Percentiles rank a stretch among this genome's conserved stretches.
Evolutionary conservation across 768 basidiomycete species (phyloP).

Genomic region (Trametes cingulata): DNA sequence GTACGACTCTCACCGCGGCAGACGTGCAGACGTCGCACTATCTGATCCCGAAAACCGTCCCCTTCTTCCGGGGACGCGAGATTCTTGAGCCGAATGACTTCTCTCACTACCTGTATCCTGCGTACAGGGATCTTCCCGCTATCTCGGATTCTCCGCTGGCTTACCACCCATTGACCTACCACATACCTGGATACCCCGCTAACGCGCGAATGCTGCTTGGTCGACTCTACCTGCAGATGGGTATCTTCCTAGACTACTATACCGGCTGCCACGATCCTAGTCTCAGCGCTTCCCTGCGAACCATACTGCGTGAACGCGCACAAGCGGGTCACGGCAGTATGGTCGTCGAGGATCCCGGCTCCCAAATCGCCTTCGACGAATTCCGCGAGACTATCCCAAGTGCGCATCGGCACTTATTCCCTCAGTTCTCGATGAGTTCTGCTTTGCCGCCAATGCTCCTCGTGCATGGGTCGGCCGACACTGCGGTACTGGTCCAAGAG

Average conservation of each 20-base stretch:
- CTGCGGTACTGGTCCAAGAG: constrained; percentile 45
- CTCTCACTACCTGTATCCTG: constrained; percentile 49
- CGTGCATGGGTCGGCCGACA: constrained; percentile 50
- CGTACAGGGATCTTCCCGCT: constrained; percentile 25
- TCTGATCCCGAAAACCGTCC: constrained; percentile 45
- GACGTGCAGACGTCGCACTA: constrained; percentile 57
- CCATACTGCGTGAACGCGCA: not conserved
- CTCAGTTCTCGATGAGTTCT: constrained; percentile 41
- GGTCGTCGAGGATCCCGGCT: not conserved
- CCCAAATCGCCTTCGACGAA: not conserved
- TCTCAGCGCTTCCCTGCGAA: constrained; percentile 45
- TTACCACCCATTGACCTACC: constrained; percentile 46
- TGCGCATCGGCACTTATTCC: constrained; percentile 42
- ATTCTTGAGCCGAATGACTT: constrained; percentile 52
- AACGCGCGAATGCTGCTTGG: constrained; percentile 62
- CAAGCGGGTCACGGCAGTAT: not conserved
- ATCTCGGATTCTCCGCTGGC: constrained; percentile 46
- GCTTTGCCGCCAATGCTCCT: constrained; percentile 50
- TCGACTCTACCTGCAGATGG: constrained; percentile 61
- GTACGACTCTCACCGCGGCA: constrained; percentile 24
- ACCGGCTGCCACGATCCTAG: constrained; percentile 47
- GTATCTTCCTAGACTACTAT: constrained; percentile 58
- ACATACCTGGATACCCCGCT: constrained; percentile 58
- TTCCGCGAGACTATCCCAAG: constrained; percentile 29
- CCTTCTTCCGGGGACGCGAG: constrained; percentile 58